Base-by-base conservation (phyloP, 352 stramenopile species). In the Globisporangium lucens region DNA sequence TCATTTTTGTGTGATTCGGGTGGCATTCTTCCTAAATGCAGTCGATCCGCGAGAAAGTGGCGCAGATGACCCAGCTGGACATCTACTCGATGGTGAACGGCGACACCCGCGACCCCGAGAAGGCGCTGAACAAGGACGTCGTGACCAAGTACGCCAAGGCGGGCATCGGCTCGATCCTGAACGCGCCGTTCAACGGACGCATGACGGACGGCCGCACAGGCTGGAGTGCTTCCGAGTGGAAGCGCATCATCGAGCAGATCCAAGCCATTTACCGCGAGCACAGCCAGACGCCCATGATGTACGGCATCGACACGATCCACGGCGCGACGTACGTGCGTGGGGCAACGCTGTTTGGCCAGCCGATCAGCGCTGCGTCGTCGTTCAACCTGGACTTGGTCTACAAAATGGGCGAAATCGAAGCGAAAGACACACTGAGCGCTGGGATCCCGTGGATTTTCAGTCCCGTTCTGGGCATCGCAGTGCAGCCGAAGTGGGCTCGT, bases 361-460 rank as follows among this genome's bases (percentile, higher is more conserved):
- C 87, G 15, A 91, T 98, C 60, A 97, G 85, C 72, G 78, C 90
- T 6, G 94, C 89, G 0, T 82, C 94, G 9, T 95, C 91, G 17
- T 98, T 98, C 69, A 97, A 98, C 75, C 65, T 75, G 6, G 77
- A 80, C 5, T 67, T 96, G 7, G 88, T 95, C 20, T 75, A 78
- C 58, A 47, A 75, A 38, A 92, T 93, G 67, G 91, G 91, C 15
- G 70, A 71, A 61, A 80, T 96, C 36, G 87, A 87, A 43, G 89
- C 83, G 56, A 85, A 88, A 46, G 93, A 98, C 71, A 98, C 90
- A 3, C 71, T 93, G 13, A 87, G 75, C 24, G 91, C 90, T 0
- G 94, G 90, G 0, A 95, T 98, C 33, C 84, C 83, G 36, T 98
- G 91, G 94, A 72, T 98, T 7, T 98, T 98, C 71, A 88, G 82